These are phyloP conservation scores for Aspergillus taichungensis DNA, from an alignment of 495 filamentous ascomycete species.

Conservation along the genomic window DNA sequence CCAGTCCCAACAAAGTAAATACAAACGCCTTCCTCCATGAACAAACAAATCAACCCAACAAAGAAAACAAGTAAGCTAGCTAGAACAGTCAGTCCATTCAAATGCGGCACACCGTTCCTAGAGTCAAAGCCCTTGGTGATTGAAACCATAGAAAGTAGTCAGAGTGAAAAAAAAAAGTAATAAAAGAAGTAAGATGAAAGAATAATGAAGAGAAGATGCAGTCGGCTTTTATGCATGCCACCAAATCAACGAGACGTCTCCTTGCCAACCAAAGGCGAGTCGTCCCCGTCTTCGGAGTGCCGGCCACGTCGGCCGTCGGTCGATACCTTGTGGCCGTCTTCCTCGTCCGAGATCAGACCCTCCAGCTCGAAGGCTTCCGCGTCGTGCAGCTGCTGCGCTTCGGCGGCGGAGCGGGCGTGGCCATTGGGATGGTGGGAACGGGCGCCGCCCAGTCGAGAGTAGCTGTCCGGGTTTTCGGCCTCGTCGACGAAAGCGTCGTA, in stretches of 20 bases:
- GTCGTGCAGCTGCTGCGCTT: conserved; percentile 51
- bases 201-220: neutral
- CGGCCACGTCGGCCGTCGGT: conserved; percentile 8
- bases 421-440: conserved; percentile 38
- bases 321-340: conserved; percentile 25
- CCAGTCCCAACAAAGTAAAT: too few species aligned
- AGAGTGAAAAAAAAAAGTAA: neutral
- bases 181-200: neutral
- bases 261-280: conserved; percentile 20
- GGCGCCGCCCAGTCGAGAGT: conserved; percentile 3
- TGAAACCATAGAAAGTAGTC: neutral
- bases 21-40: too few species aligned
- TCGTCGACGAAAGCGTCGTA: conserved; percentile 6
- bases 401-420: conserved; percentile 37
- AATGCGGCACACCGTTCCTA: too few species aligned
- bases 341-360: conserved; percentile 79
- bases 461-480: conserved; percentile 4
- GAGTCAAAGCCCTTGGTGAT: too few species aligned
- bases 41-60: too few species aligned
- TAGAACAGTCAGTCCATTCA: too few species aligned
- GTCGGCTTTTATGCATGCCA: neutral
- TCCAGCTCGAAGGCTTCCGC: conserved; percentile 88
- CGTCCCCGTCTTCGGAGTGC: conserved; percentile 31
- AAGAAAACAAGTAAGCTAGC: too few species aligned
- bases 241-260: conserved; percentile 7